These are phyloP conservation scores for Eimeria necatrix DNA, from an alignment of 169 alveolate genomes.

Conservation along the genomic window DNA sequence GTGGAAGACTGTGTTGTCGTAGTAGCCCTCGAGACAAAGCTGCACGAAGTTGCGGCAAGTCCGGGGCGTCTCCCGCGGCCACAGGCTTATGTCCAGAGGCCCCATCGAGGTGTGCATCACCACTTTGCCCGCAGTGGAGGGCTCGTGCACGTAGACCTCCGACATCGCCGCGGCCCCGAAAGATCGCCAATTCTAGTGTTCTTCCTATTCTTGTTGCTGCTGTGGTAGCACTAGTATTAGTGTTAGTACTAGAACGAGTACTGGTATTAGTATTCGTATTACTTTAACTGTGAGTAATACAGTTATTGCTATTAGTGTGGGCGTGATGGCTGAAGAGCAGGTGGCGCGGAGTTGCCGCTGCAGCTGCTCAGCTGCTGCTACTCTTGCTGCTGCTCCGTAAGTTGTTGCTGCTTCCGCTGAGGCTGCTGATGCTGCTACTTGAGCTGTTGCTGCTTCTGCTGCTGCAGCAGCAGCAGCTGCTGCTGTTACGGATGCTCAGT, in stretches of 20 bases:
- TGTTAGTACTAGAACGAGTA: no score
- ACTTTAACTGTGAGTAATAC: no score
- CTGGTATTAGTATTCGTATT: no score
- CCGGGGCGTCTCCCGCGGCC: conserved; percentile 94
- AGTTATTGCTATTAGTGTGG: no score
- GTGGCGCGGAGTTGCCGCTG: no score
- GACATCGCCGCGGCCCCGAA: conserved; percentile 83
- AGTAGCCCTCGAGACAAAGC: conserved; percentile 91
- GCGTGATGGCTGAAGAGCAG: no score
- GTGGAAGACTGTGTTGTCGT: conserved; percentile 93
- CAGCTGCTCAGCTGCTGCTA: background rate
- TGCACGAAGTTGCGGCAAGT: conserved; percentile 93
- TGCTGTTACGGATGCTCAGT: background rate
- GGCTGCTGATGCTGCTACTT: background rate
- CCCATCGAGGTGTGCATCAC: conserved; percentile 92
- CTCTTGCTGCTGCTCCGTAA: background rate
- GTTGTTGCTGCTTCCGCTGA: background rate
- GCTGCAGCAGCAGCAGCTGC: background rate
- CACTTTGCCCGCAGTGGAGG: conserved; percentile 94
- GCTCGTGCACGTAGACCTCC: conserved; percentile 87
- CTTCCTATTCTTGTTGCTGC: background rate
- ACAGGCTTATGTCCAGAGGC: conserved; percentile 92
- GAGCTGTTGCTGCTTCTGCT: background rate
- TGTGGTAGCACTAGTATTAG: no score
- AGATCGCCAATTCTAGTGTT: background rate